Evolutionary conservation across 352 stramenopile genomes (phyloP).

Genomic region (Globisporangium carolinianum): DNA sequence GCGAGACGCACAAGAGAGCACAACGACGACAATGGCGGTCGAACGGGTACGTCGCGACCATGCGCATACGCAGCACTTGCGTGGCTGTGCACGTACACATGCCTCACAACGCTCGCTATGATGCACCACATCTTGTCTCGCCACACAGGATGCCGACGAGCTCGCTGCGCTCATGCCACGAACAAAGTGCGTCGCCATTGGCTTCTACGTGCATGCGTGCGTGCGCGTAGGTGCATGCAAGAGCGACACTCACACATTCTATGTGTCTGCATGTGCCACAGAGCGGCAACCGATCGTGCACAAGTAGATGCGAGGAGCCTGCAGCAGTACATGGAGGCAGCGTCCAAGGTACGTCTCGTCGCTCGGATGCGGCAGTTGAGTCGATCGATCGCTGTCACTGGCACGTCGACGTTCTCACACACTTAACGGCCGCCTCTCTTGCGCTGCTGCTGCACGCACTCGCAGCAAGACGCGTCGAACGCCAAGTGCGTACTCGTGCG

Average conservation of each 20-base stretch:
- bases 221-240: neutral
- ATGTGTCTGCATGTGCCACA: neutral
- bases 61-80: neutral
- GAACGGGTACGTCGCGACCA: neutral
- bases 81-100: too few relatives aligned
- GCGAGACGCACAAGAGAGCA: neutral
- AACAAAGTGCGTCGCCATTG: slow-evolving; percentile 31
- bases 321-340: slow-evolving; percentile 51
- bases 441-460: neutral
- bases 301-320: slow-evolving; percentile 41
- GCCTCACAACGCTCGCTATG: too few relatives aligned
- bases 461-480: neutral
- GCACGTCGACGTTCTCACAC: too few relatives aligned
- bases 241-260: neutral
- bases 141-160: slow-evolving; percentile 30
- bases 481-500: too few relatives aligned
- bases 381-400: too few relatives aligned
- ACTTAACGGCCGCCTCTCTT: too few relatives aligned
- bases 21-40: neutral
- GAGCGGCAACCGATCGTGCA: slow-evolving; percentile 37
- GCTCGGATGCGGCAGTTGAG: too few relatives aligned
- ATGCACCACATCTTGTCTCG: neutral
- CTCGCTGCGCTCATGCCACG: slow-evolving; percentile 66
- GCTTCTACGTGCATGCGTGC: neutral
- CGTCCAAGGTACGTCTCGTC: slow-evolving; percentile 18